A percentile compares a stretch with the other conserved stretches of the same genome.
phyloP scores from a whole-genome alignment of 805 yeast genomes.

The Metschnikowia baotianmanensis region DNA sequence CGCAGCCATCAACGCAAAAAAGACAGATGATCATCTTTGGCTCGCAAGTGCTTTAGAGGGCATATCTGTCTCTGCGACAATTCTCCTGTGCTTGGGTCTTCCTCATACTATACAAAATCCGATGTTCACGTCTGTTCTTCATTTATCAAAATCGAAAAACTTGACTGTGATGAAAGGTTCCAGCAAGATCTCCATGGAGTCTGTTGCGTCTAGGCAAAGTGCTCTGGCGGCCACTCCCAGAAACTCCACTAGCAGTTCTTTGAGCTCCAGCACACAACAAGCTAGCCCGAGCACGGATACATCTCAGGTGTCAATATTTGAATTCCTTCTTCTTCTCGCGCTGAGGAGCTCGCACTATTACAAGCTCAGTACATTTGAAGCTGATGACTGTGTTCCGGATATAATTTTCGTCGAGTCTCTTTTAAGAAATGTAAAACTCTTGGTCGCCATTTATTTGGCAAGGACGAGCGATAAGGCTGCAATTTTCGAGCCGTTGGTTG shows the following conservation, averaged over 20 bases:
- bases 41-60: constrained; percentile 86
- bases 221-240: constrained; percentile 29
- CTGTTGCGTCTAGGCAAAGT: constrained; percentile 13
- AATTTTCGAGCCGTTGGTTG: constrained; percentile 45
- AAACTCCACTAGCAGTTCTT: constrained; percentile 28
- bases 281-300: constrained; percentile 28
- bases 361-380: constrained; percentile 48
- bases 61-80: constrained; percentile 59
- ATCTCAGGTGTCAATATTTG: constrained; percentile 29
- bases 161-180: constrained; percentile 27
- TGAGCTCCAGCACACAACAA: constrained; percentile 25
- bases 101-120: constrained; percentile 49
- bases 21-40: constrained; percentile 79
- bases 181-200: constrained; percentile 47
- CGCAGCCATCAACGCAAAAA: constrained; percentile 56
- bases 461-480: constrained; percentile 38
- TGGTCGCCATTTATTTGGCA: constrained; percentile 50
- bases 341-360: constrained; percentile 29
- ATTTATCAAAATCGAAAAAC: constrained; percentile 28
- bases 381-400: constrained; percentile 80
- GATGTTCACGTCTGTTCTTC: constrained; percentile 32
- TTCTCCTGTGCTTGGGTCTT: constrained; percentile 55
- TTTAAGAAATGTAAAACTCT: constrained; percentile 59
- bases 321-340: constrained; percentile 30
- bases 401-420: constrained; percentile 72